Evolutionary conservation across 2,329 filamentous ascomycete species (phyloP), one percentile per base, ranked within the genome.

Genomic region (Chrysoporthe puriensis): DNA sequence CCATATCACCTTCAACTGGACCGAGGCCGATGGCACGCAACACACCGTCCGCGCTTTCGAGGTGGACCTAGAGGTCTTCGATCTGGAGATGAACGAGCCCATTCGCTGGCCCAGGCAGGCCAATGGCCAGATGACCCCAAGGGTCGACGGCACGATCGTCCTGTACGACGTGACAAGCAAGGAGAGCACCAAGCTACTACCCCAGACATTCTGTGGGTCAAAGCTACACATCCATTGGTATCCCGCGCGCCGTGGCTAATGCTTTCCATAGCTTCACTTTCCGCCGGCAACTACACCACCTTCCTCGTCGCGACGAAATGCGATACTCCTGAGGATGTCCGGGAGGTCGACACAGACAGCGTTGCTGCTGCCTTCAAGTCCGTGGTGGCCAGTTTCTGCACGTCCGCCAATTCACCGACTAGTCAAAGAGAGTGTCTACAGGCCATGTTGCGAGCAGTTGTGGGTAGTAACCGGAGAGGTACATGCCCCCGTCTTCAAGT

Each of bases 241-340:
- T 58, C 36, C 42, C 13, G 43, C 11, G 46, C 52, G 46, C 54
- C 26, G 44, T 70, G 52, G 57, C 68, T 68, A 48, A 68, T 26
- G 16, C n/a, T 26, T 16, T 13, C 61, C 32, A 74, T 77, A 96
- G 94, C 88, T 80, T 90, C 90, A 54, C 84, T 97, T 63, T 86
- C 88, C 67, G 91, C 90, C 73, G 89, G 91, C 21, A 85, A 86
- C 34, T 80, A 97, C 50, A 93, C 94, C 9, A 91, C 91, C 64
- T 85, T 95, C 70, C 86, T 97, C 54, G 92, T 96, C 63, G 93
- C 93, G 66, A 95, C 90, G 78, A 97, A 97, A 83, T 97, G 93
- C 82, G 95, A 97, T 77, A 87, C 89, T 62, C 89, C 90, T 60
- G 87, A 90, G 70, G 85, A 87, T 67, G 82, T 88, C 68, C 89